Evolutionary conservation across 306 rosid species (phyloP).

Genomic region (Hylodesmum podocarpum): DNA sequence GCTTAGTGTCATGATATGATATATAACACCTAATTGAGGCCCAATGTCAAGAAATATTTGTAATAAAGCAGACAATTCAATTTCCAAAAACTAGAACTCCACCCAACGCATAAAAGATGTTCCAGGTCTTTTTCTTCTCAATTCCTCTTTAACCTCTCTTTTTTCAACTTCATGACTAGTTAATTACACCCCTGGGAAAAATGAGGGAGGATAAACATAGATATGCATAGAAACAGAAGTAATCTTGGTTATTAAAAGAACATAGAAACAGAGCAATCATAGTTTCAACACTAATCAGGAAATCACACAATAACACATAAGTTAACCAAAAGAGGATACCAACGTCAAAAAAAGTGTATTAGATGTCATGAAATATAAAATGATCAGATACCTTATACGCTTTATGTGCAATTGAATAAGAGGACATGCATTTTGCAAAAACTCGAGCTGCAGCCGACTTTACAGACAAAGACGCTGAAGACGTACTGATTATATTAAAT

Average conservation of each 20-base stretch:
- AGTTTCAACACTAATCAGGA: background rate
- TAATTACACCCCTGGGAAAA: background rate
- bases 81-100: background rate
- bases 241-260: background rate
- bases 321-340: background rate
- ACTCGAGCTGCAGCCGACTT: slow-evolving; percentile 60
- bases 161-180: background rate
- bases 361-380: slow-evolving; percentile 14
- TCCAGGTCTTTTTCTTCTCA: slow-evolving; percentile 4
- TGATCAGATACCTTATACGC: slow-evolving; percentile 64
- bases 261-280: background rate
- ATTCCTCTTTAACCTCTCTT: background rate
- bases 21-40: background rate
- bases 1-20: background rate
- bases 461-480: slow-evolving; percentile 40
- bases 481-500: slow-evolving; percentile 52
- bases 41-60: background rate
- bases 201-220: background rate
- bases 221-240: background rate
- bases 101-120: background rate
- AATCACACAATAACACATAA: background rate
- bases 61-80: background rate
- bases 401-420: slow-evolving; percentile 54
- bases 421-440: slow-evolving; percentile 64
- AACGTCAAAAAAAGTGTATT: background rate